Base-by-base conservation (phyloP, 345 rosid species). In the Orychophragmus violaceus region DNA sequence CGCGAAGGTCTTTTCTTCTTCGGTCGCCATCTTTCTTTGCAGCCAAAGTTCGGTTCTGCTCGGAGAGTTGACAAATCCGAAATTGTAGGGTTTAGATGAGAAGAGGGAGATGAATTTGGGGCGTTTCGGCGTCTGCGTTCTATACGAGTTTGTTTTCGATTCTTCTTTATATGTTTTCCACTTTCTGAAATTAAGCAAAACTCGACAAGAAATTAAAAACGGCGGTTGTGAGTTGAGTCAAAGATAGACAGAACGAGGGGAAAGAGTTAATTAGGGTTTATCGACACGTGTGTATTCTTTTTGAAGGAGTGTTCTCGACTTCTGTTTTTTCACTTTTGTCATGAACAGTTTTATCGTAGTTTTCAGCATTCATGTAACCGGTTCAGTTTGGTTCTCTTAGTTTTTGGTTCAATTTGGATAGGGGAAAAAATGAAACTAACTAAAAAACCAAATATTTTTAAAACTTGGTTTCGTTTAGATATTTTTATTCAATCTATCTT, bases 1-100 rank as follows among this genome's bases (percentile, higher is more conserved):
- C 9, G 69, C 73, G 16, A 48, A 32, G 21, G 1, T 2, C 72
- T 66, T 62, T n/a, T 61, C 76, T 66, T 50, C 74, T 12, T 49
- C 30, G 12, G 41, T 36, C 7, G n/a, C 21, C 77, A 57, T 63
- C 13, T 12, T 33, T 63, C 30, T 19, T 14, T 49, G 54, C 17
- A 23, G 18, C 25, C 17, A 33, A 27, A 16, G 6, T 17, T 27
- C 2, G 37, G 19, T 21, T 49, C 29, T 50, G 45, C 14, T 39
- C 5, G 14, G 58, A 52, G 35, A 18, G 44, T 22, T 35, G 5
- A 6, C 8, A 62, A 62, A 6, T 18, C 29, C 22, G 45, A 51
- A 24, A 39, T 24, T 21, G 21, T 64, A 51, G 59, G 69, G 59
- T 50, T 64, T 49, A 48, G 4, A 8, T 19, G 32, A 13, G 30